Percentiles rank a stretch among this genome's conserved stretches.
These are phyloP conservation scores for Dorcoceras hygrometricum DNA, from an alignment of 257 asterid species.

Conservation along the genomic window DNA sequence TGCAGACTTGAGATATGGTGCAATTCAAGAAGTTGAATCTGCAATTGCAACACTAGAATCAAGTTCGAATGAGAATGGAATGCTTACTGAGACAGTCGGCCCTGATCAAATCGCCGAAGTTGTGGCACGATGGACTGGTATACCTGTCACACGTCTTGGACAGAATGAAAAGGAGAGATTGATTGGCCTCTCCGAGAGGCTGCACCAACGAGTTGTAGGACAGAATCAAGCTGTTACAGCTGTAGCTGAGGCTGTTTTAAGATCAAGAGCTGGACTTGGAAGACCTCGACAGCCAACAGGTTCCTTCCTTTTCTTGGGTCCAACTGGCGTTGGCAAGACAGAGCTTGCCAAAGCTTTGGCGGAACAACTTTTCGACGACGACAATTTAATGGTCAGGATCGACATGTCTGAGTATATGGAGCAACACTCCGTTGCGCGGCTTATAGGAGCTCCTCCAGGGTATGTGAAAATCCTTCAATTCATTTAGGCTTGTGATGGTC, in stretches of 20 bases:
- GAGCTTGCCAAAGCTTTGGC: slow-evolving; percentile 96
- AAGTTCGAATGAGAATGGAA: slow-evolving; percentile 40
- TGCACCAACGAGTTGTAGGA: slow-evolving; percentile 61
- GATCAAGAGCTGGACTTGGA: slow-evolving; percentile 87
- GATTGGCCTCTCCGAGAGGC: slow-evolving; percentile 62
- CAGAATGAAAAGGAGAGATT: slow-evolving; percentile 82
- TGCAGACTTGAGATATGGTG: slow-evolving; percentile 86
- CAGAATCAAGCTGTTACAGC: slow-evolving; percentile 74
- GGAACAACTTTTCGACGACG: slow-evolving; percentile 84
- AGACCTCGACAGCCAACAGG: slow-evolving; percentile 92
- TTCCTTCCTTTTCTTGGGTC: slow-evolving; percentile 87
- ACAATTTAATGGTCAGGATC: slow-evolving; percentile 65
- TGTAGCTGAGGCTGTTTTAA: slow-evolving; percentile 81
- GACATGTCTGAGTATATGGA: slow-evolving; percentile 99
- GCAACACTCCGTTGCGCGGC: slow-evolving; percentile 83
- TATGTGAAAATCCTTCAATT: slow-evolving; percentile 26
- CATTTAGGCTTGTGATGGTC: no score
- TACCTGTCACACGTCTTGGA: slow-evolving; percentile 76
- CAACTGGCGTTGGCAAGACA: slow-evolving; percentile 94
- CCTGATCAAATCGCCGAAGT: slow-evolving; percentile 93
- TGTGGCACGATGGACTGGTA: slow-evolving; percentile 93
- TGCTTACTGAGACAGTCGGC: slow-evolving; percentile 87
- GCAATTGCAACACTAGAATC: slow-evolving; percentile 71
- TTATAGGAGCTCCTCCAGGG: slow-evolving; percentile 98
- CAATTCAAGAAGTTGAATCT: slow-evolving; percentile 75